Conservation (phyloP, 192 early-diverging fungal species). For the Glomus cerebriforme region DNA sequence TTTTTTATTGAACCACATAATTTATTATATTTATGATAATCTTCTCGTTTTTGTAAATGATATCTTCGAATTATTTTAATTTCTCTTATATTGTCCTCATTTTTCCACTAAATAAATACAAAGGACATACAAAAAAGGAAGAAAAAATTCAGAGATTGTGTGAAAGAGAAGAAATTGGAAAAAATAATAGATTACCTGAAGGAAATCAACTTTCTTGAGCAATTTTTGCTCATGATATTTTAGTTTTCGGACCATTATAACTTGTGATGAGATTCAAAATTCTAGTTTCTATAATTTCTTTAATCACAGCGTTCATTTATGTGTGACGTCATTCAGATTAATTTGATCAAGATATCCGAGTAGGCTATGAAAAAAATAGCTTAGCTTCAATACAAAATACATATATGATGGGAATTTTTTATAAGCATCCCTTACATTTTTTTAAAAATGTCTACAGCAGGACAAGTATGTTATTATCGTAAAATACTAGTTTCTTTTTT, state of each 20-base stretch:
- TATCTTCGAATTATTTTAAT: slow-evolving; percentile 86
- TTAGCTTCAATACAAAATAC: no score
- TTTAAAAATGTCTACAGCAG: slow-evolving; percentile 9
- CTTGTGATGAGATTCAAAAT: no score
- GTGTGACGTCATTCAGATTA: no score
- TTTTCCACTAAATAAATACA: slow-evolving; percentile 84
- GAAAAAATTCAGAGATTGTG: background rate
- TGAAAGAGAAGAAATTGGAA: background rate
- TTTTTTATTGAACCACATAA: slow-evolving; percentile 80
- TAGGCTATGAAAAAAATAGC: no score
- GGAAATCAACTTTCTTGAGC: slow-evolving; percentile 92
- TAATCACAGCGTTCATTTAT: no score
- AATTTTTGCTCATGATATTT: slow-evolving; percentile 96
- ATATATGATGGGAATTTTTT: no score
- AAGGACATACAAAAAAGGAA: background rate
- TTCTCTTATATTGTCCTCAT: slow-evolving; percentile 79
- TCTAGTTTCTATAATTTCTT: no score
- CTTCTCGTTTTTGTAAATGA: slow-evolving; percentile 86
- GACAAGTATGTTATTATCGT: slow-evolving; percentile 1
- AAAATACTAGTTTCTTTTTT: background rate
- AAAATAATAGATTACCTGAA: slow-evolving; percentile 48
- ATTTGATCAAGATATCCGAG: no score
- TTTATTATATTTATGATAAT: slow-evolving; percentile 89
- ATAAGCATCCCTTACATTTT: no score
- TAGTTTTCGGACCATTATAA: slow-evolving; percentile 71